Evolutionary conservation across 1,284 basidiomycete species (phyloP).

Genomic region (Stygiomarasmius scandens): DNA sequence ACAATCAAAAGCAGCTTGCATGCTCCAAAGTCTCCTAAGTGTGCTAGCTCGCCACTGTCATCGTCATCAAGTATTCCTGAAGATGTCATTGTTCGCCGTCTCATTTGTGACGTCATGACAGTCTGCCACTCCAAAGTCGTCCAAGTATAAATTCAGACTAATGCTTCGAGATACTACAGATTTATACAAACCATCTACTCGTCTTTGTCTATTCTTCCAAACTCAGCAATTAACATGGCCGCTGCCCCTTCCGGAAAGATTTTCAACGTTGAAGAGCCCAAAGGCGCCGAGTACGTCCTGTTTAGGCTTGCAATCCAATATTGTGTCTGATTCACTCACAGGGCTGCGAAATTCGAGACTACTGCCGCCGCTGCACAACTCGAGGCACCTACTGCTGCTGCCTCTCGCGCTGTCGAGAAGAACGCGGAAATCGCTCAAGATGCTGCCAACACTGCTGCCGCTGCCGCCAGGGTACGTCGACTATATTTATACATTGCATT

Average conservation of each 20-base stretch:
- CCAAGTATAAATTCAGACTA: neutral
- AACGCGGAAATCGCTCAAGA: conserved; percentile 49
- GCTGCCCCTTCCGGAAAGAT: conserved; percentile 11
- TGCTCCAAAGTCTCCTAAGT: too few species aligned
- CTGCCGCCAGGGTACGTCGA: conserved; percentile 45
- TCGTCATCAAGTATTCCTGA: neutral
- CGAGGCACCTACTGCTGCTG: conserved; percentile 8
- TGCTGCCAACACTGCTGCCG: conserved; percentile 50
- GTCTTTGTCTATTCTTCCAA: neutral
- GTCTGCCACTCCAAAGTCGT: neutral
- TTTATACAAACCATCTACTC: neutral
- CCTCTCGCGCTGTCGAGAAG: conserved; percentile 32
- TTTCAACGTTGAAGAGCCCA: conserved; percentile 17
- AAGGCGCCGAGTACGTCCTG: conserved; percentile 15
- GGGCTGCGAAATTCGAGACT: conserved; percentile 12
- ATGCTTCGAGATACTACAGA: too few species aligned
- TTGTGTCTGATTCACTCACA: neutral
- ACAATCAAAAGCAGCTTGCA: too few species aligned
- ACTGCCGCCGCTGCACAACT: conserved; percentile 17
- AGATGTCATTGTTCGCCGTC: neutral
- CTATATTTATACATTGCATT: neutral
- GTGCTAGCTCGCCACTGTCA: neutral
- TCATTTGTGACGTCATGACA: neutral
- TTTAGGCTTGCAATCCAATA: neutral
- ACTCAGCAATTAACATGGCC: neutral